A percentile compares a stretch with the other conserved stretches of the same genome.
phyloP scores from a whole-genome alignment of 257 asterid species.

The Nicotiana knightiana region DNA sequence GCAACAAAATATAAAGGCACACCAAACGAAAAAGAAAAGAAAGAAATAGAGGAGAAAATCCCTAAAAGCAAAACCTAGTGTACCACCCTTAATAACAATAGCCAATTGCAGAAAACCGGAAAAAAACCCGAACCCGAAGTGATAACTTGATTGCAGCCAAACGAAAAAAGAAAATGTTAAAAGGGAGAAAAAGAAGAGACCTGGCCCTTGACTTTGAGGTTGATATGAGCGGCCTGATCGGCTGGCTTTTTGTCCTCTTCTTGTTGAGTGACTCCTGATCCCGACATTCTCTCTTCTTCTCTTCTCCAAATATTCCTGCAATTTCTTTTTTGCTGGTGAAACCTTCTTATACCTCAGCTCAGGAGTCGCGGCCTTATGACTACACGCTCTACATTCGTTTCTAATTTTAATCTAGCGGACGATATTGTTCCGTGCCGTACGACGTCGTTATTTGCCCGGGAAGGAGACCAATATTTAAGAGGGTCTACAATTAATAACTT shows the following conservation, averaged over 20 bases:
- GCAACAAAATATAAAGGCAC: too few relatives aligned
- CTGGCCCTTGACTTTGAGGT: slow-evolving; percentile 51
- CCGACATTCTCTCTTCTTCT: not conserved
- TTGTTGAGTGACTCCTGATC: not conserved
- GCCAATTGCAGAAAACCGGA: not conserved
- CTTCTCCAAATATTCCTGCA: not conserved
- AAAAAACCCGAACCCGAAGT: not conserved
- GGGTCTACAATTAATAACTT: too few relatives aligned
- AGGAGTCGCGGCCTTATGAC: not conserved
- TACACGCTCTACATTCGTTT: not conserved
- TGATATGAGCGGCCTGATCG: slow-evolving; percentile 24
- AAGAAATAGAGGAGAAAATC: not conserved
- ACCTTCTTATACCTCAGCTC: not conserved
- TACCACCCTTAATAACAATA: not conserved
- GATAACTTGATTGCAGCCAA: not conserved
- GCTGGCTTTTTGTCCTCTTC: slow-evolving; percentile 38
- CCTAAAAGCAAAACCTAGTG: not conserved
- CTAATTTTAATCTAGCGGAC: not conserved
- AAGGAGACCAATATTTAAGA: too few relatives aligned
- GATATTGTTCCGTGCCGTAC: not conserved
- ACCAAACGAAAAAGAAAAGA: too few relatives aligned
- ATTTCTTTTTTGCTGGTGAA: not conserved
- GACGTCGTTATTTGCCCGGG: not conserved
- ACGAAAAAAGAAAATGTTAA: not conserved
- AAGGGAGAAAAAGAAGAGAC: slow-evolving; percentile 5